phyloP scores from a whole-genome alignment of 441 rosid genomes.

The Pelargonium citronellum region DNA sequence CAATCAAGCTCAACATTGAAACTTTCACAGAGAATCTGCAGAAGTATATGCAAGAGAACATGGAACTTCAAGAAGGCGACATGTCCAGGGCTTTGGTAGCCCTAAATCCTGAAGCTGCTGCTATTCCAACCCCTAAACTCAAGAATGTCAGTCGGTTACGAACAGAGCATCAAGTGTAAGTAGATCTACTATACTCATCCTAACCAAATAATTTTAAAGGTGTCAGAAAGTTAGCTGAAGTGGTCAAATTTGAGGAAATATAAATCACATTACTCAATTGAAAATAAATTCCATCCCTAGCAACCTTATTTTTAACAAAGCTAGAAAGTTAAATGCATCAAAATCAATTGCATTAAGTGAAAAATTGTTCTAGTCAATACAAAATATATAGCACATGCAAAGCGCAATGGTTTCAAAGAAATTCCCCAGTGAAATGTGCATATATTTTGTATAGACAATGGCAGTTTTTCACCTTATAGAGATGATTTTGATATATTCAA shows the following conservation, averaged over 20 bases:
- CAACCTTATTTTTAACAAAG: conserved; percentile 1
- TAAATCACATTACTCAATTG: neutral
- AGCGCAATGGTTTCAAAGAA: no score
- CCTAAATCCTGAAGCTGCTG: conserved; percentile 58
- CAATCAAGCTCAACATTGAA: conserved; percentile 60
- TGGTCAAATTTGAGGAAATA: conserved; percentile 20
- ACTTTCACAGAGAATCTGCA: conserved; percentile 56
- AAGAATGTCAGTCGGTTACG: conserved; percentile 76
- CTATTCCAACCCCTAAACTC: conserved; percentile 67
- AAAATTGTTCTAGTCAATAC: neutral
- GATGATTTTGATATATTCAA: neutral
- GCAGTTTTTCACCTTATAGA: neutral
- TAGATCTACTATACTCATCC: conserved; percentile 28
- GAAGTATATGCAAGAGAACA: conserved; percentile 55
- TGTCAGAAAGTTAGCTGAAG: neutral
- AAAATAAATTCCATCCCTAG: neutral
- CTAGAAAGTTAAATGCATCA: neutral
- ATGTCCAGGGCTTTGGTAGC: conserved; percentile 89
- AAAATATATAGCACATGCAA: neutral
- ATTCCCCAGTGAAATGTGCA: neutral
- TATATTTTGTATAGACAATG: neutral
- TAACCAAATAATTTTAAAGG: neutral
- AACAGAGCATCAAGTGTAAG: conserved; percentile 99
- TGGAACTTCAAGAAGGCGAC: conserved; percentile 72
- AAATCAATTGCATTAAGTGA: neutral